These are phyloP conservation scores for Talaromyces rugulosus DNA, from an alignment of 2,329 filamentous ascomycete genomes.

Conservation along the genomic window DNA sequence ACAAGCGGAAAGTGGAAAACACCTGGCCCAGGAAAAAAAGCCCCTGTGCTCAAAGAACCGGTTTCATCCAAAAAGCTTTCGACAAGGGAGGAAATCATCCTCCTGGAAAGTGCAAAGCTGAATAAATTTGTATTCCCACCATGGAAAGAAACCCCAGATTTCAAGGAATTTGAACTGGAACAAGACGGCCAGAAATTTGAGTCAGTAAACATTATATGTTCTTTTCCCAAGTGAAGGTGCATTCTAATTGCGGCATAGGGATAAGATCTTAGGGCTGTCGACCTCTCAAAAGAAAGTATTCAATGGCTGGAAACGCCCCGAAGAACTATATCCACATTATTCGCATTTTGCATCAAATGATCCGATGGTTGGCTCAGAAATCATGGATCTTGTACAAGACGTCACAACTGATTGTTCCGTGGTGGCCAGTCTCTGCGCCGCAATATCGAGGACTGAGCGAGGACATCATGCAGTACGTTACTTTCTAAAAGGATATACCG, in stretches of 20 bases:
- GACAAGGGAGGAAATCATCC: slow-evolving; percentile 68
- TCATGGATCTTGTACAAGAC: slow-evolving; percentile 87
- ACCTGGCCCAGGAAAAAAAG: slow-evolving; percentile 16
- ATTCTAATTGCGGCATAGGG: slow-evolving; percentile 4
- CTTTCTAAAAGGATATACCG: not conserved
- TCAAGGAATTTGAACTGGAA: slow-evolving; percentile 57
- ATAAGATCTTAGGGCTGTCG: slow-evolving; percentile 52
- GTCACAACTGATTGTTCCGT: slow-evolving; percentile 95
- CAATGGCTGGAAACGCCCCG: slow-evolving; percentile 74
- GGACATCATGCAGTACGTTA: slow-evolving; percentile 62
- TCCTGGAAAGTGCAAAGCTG: slow-evolving; percentile 72
- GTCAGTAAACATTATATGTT: slow-evolving; percentile 45
- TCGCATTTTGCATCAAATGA: slow-evolving; percentile 35
- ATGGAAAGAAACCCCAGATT: slow-evolving; percentile 64
- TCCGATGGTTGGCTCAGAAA: slow-evolving; percentile 52
- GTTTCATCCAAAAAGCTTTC: slow-evolving; percentile 58
- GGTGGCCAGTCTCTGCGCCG: slow-evolving; percentile 88
- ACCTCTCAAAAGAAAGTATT: slow-evolving; percentile 70
- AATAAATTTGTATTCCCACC: slow-evolving; percentile 81
- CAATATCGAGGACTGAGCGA: slow-evolving; percentile 64
- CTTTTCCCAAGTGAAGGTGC: not conserved
- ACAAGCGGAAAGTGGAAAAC: slow-evolving; percentile 27
- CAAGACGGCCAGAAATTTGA: slow-evolving; percentile 55
- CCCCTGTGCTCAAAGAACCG: slow-evolving; percentile 42
- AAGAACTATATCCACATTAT: slow-evolving; percentile 56